Evolutionary conservation across 2,329 filamentous ascomycete species (phyloP).

Genomic region (Ophiobolus disseminans): DNA sequence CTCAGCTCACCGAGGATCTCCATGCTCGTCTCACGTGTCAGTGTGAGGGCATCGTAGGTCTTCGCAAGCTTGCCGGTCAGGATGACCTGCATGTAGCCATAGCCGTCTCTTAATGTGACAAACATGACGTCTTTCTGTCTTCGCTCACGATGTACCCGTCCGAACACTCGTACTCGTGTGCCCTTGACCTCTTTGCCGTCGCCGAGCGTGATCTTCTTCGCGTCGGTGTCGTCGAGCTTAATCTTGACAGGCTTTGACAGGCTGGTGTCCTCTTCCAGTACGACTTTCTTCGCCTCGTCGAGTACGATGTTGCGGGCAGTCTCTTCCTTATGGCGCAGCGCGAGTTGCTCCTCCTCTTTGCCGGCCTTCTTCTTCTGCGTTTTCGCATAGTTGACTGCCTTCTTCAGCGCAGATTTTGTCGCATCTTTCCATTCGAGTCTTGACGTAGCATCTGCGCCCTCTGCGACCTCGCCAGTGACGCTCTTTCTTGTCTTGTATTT

Average conservation of each 20-base stretch:
- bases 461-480: constrained; percentile 44
- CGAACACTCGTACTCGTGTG: constrained; percentile 78
- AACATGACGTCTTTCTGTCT: constrained; percentile 86
- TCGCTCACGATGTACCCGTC: constrained; percentile 81
- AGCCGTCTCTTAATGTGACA: constrained; percentile 83
- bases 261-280: constrained; percentile 71
- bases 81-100: constrained; percentile 84
- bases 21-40: constrained; percentile 87
- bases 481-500: constrained; percentile 72
- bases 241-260: constrained; percentile 79
- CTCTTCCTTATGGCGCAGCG: constrained; percentile 75
- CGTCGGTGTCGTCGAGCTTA: constrained; percentile 74
- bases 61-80: constrained; percentile 82
- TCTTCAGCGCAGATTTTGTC: constrained; percentile 85
- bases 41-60: constrained; percentile 87
- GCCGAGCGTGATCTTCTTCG: constrained; percentile 62
- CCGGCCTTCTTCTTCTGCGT: constrained; percentile 83
- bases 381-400: constrained; percentile 76
- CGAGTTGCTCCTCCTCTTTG: constrained; percentile 76
- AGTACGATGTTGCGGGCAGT: constrained; percentile 73
- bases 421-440: constrained; percentile 79
- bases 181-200: constrained; percentile 64
- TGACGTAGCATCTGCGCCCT: constrained; percentile 64
- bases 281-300: constrained; percentile 82
- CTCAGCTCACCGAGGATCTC: constrained; percentile 84